phyloP scores from a whole-genome alignment of 1,139 yeast species.

The Casaregolazyma lundiana region DNA sequence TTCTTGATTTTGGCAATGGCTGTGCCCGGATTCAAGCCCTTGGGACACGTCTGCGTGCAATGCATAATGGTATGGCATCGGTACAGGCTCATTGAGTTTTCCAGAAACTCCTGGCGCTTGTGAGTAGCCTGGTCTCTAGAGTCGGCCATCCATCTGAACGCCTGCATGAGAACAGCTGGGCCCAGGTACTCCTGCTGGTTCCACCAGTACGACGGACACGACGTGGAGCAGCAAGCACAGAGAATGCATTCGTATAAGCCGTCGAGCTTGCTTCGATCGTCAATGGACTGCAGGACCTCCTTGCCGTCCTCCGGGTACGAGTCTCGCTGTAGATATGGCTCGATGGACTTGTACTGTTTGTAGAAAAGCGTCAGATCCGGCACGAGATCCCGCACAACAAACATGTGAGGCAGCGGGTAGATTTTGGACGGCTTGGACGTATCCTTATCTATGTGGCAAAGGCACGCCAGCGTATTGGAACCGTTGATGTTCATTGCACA shows the following conservation, averaged over 20 bases:
- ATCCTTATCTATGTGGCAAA: constrained; percentile 88
- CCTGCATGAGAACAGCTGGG: constrained; percentile 98
- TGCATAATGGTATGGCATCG: constrained; percentile 99
- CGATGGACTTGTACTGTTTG: constrained; percentile 97
- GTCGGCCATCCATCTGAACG: constrained; percentile 97
- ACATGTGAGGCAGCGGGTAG: constrained; percentile 98
- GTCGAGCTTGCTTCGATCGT: constrained; percentile 93
- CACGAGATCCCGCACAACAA: constrained; percentile 91
- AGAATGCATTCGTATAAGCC: constrained; percentile 96
- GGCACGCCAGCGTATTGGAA: constrained; percentile 91
- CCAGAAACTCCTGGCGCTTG: constrained; percentile 81
- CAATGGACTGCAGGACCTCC: constrained; percentile 88
- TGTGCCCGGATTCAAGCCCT: constrained; percentile 96
- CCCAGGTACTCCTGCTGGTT: constrained; percentile 98
- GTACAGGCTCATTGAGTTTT: constrained; percentile 95
- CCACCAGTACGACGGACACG: constrained; percentile 99
- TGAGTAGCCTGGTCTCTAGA: constrained; percentile 89
- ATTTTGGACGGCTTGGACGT: constrained; percentile 72
- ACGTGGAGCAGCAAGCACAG: constrained; percentile 98
- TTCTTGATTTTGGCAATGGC: constrained; percentile 98
- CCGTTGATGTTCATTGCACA: constrained; percentile 99
- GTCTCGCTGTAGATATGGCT: constrained; percentile 91
- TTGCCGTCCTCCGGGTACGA: constrained; percentile 80
- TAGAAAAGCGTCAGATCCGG: constrained; percentile 97
- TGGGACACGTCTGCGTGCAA: constrained; percentile 97